phyloP scores from a whole-genome alignment of 148 eudicot genomes.

The Spergularia marina region DNA sequence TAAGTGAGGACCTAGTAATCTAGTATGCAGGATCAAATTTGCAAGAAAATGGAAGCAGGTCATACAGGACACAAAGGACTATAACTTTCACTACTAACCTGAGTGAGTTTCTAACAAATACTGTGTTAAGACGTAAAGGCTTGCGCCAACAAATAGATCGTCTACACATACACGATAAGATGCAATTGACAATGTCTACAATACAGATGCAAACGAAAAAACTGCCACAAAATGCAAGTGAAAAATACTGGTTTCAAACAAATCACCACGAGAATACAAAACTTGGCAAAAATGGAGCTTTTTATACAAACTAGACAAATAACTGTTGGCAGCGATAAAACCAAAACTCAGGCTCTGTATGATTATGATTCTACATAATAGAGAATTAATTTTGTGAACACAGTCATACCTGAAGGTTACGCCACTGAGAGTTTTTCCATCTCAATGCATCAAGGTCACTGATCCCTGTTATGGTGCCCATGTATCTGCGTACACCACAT shows the following conservation, averaged over 20 bases:
- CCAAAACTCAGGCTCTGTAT: neutral
- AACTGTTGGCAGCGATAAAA: neutral
- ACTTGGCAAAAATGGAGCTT: no score
- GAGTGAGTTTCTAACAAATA: no score
- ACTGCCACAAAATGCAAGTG: no score
- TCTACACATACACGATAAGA: no score
- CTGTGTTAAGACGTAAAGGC: no score
- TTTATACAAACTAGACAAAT: no score
- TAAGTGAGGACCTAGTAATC: neutral
- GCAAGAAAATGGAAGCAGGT: neutral
- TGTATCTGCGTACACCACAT: constrained; percentile 89
- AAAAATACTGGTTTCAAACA: no score
- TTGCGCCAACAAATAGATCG: no score
- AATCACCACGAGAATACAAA: no score
- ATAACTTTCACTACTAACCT: no score
- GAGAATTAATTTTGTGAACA: neutral
- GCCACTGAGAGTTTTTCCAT: constrained; percentile 97
- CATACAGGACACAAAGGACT: neutral
- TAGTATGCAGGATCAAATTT: neutral
- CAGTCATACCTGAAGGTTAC: constrained; percentile 80
- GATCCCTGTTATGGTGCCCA: constrained; percentile 86
- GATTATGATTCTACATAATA: neutral
- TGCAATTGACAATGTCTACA: no score
- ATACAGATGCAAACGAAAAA: no score
- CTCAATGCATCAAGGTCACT: constrained; percentile 81